These are phyloP conservation scores for Chaetomium globosum DNA, from an alignment of 2,329 filamentous ascomycete species.

Conservation along the genomic window DNA sequence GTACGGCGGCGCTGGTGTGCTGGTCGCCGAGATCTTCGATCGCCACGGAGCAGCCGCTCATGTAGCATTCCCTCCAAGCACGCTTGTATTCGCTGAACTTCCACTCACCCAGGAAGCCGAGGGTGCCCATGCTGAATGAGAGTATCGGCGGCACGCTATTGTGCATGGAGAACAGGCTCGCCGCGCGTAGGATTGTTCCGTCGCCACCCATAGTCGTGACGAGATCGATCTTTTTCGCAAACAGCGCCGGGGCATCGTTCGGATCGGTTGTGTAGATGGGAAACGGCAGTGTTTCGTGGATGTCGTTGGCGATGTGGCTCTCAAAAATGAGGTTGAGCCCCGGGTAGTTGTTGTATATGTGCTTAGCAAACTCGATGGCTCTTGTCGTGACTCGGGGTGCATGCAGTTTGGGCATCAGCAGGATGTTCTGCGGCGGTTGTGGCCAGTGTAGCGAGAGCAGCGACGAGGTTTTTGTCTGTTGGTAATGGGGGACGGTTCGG, in stretches of 20 bases:
- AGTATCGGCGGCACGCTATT: constrained; percentile 84
- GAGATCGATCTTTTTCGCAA: constrained; percentile 82
- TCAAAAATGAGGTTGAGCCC: constrained; percentile 83
- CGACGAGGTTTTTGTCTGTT: constrained; percentile 59
- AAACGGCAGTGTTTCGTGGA: constrained; percentile 72
- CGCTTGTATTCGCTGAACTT: constrained; percentile 91
- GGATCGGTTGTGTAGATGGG: constrained; percentile 68
- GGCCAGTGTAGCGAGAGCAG: constrained; percentile 60
- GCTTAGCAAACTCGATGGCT: constrained; percentile 62
- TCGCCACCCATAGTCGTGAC: constrained; percentile 91
- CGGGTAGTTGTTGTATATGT: constrained; percentile 79
- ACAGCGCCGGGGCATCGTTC: constrained; percentile 49
- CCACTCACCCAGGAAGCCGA: constrained; percentile 96
- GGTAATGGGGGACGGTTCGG: constrained; percentile 65
- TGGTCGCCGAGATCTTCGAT: constrained; percentile 49
- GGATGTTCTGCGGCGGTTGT: constrained; percentile 57
- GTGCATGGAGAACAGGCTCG: constrained; percentile 81
- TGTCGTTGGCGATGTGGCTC: constrained; percentile 67
- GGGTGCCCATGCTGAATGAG: constrained; percentile 93
- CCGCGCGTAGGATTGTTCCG: constrained; percentile 83
- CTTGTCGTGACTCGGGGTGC: constrained; percentile 56
- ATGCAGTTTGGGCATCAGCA: constrained; percentile 62
- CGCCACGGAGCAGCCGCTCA: constrained; percentile 64
- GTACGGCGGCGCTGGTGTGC: constrained; percentile 46
- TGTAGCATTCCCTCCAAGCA: constrained; percentile 90